Conservation (phyloP, 108 stramenopile genomes). For the Parmales sp. region DNA sequence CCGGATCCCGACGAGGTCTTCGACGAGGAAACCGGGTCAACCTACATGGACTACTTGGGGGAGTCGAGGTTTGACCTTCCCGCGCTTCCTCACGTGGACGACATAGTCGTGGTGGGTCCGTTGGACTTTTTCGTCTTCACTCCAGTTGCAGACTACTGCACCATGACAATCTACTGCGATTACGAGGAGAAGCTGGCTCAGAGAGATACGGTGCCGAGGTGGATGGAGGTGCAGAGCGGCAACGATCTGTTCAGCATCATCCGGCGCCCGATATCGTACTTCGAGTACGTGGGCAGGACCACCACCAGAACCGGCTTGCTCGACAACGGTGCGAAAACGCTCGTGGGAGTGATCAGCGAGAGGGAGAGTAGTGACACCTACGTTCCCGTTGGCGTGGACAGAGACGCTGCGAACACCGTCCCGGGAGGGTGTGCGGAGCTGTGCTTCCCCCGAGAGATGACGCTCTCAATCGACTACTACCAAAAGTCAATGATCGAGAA, state of each 20-base stretch:
- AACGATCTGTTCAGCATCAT: conserved; percentile 50
- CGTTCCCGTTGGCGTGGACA: conserved; percentile 51
- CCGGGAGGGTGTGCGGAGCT: conserved; percentile 35
- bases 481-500: conserved; percentile 47
- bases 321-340: conserved; percentile 27
- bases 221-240: conserved; percentile 63
- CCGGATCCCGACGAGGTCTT: conserved; percentile 2
- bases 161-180: conserved; percentile 34
- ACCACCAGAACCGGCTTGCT: neutral
- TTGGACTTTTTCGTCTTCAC: conserved; percentile 39
- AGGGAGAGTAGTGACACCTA: conserved; percentile 47
- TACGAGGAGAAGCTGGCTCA: conserved; percentile 48
- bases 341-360: conserved; percentile 30
- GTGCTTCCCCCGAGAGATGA: conserved; percentile 58
- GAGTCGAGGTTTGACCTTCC: conserved; percentile 45
- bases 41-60: conserved; percentile 18
- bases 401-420: conserved; percentile 38
- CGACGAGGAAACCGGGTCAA: conserved; percentile 4
- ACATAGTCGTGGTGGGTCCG: conserved; percentile 47
- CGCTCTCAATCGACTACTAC: conserved; percentile 59
- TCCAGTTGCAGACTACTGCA: conserved; percentile 69
- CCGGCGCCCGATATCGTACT: conserved; percentile 52
- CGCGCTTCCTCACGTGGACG: conserved; percentile 57
- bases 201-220: conserved; percentile 48
- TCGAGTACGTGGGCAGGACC: conserved; percentile 52